Base-by-base conservation (phyloP, 805 yeast genomes). In the Ogataea ganodermae region DNA sequence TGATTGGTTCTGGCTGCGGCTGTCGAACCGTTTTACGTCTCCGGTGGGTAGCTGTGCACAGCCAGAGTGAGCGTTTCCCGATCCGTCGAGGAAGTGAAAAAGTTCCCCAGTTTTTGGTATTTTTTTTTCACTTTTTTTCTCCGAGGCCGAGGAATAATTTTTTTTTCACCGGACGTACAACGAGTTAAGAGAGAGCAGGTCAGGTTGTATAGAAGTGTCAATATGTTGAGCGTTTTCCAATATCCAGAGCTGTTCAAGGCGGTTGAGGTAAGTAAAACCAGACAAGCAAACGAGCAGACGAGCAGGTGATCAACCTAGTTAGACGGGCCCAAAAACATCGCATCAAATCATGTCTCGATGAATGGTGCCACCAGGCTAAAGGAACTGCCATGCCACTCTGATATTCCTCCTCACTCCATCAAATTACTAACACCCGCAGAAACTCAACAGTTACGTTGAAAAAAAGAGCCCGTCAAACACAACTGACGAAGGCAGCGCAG, bases 161-260 rank as follows among this genome's bases (percentile, higher is more conserved):
- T 33, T 18, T 33, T 31, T 31, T 31, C 35, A 31, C 35, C 35
- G 30, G 30, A 27, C 30, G 30, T 18, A 30, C 8, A 6, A 30
- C 33, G 17, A 30, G 14, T n/a, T n/a, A 30, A 22, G n/a, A n/a
- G n/a, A n/a, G n/a, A n/a, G n/a, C n/a, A 22, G n/a, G 20, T 4
- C 9, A 31, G 12, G 20, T 31, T 14, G 35, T 20, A 17, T 5
- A 21, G 13, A 4, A 24, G 22, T 20, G 14, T 14, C 20, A 24
- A 17, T 6, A 38, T 38, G 42, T 27, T 38, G 22, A 38, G 32
- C 32, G 42, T 50, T 20, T 41, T 44, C 28, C 50, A 53, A 27
- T 53, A 53, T 21, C 54, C 54, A 13, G 36, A 45, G 36, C 35
- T 53, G 31, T 30, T 28, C 18, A 30, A 26, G 9, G 49, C 49